Conservation (phyloP, 305 asterid species). For the Coffea humblotiana region DNA sequence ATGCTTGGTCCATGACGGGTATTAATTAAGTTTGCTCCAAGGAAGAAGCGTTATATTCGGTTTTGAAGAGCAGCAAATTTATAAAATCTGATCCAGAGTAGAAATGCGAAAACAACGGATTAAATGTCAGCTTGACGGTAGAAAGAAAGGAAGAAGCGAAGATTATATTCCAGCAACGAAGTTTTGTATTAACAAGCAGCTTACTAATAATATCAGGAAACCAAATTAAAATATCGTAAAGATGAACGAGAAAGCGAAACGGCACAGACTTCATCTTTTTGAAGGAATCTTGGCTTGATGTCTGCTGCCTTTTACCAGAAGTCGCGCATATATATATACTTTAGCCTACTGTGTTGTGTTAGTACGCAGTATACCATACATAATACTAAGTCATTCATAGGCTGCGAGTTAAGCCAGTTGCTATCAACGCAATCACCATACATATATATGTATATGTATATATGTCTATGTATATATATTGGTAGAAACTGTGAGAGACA, state of each 20-base stretch:
- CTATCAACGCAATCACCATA: not conserved
- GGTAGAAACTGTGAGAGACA: no score
- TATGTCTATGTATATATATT: no score
- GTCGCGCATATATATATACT: constrained; percentile 10
- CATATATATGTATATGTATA: no score
- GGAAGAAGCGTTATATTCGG: no score
- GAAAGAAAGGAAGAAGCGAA: no score
- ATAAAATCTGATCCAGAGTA: not conserved
- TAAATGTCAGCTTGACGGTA: not conserved
- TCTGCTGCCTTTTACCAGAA: constrained; percentile 29
- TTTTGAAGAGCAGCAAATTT: not conserved
- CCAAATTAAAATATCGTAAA: no score
- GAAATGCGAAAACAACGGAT: not conserved
- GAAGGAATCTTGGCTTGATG: constrained; percentile 35
- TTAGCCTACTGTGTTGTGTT: not conserved
- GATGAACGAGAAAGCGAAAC: constrained; percentile 17
- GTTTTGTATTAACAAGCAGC: not conserved
- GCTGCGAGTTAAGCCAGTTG: not conserved
- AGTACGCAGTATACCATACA: not conserved
- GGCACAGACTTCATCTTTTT: constrained; percentile 25
- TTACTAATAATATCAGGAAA: not conserved
- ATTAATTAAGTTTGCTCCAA: no score
- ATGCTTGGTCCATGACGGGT: no score
- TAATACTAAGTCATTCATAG: no score
- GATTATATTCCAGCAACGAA: no score